Base-by-base conservation (phyloP, 768 basidiomycete species). In the Hygrophorus pudorinus region DNA sequence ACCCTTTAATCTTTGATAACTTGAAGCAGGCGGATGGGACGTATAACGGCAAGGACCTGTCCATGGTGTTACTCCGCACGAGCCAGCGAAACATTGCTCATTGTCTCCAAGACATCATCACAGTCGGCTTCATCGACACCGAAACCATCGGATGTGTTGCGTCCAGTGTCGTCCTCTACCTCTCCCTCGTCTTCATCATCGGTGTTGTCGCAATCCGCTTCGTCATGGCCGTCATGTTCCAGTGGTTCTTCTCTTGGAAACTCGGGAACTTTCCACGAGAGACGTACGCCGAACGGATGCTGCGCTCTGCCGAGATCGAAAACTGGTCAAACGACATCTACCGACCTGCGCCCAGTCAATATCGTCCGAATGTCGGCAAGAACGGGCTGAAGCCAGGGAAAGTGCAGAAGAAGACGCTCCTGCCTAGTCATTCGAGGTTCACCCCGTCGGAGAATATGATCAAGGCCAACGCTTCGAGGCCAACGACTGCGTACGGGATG, bases 181-280 rank as follows among this genome's bases (percentile, higher is more conserved):
- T 94, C 45, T 97, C 94, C 38, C 81, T 98, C 55, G 76, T 91
- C 52, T 96, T 98, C 75, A 98, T 99, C 60, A 83, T 94, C 50
- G 94, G 94, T 48, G 94, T 98, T 49, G 94, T 98, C 51, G 73
- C 78, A 43, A 91, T 96, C 60, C 87, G 91, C 29, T 99, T 98
- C 66, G 69, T 76, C 53, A 94, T 98, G 91, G 96, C 96, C 38
- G 87, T 96, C 57, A 72, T 94, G 60, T 99, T 98, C 64, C 75
- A 86, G 18, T 99, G 96, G 96, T 98, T 97, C 75, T 85, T 88
- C 61, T 90, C 86, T n/a, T 91, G 87, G 82, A 80, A 80, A 56
- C 72, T 99, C 33, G 96, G 96, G 38, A 85, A 87, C 51, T 98
- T 94, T 73, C 84, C 85, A 49, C 75, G 78, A 31, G 96, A 99